phyloP scores from a whole-genome alignment of 345 rosid genomes.

The Angophora floribunda region DNA sequence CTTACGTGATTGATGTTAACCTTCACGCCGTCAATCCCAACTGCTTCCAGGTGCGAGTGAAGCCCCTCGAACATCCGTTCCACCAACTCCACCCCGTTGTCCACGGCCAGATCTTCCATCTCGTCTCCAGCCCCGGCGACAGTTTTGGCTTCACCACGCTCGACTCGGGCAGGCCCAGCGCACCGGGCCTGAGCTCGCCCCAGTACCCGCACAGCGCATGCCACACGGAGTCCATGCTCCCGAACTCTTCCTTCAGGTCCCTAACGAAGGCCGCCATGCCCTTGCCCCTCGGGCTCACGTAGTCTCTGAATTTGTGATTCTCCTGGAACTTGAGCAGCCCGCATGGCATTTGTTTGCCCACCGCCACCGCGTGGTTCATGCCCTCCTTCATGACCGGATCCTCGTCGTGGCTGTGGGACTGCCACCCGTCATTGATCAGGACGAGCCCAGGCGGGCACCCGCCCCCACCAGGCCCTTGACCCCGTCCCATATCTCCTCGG shows the following conservation, averaged over 20 bases:
- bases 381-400: conserved; percentile 76
- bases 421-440: conserved; percentile 97
- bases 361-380: conserved; percentile 59
- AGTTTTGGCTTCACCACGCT: conserved; percentile 37
- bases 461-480: conserved; percentile 62
- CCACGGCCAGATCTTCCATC: conserved; percentile 88
- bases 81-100: conserved; percentile 44
- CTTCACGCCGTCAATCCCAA: conserved; percentile 93
- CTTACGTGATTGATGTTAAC: conserved; percentile 96
- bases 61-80: conserved; percentile 68
- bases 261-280: conserved; percentile 80
- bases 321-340: conserved; percentile 70
- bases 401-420: conserved; percentile 64
- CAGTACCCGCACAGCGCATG: conserved; percentile 94
- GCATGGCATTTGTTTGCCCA: conserved; percentile 97
- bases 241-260: conserved; percentile 78
- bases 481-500: conserved; percentile 69
- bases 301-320: conserved; percentile 75
- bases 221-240: conserved; percentile 71
- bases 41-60: conserved; percentile 57
- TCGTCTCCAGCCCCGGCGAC: conserved; percentile 56
- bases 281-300: conserved; percentile 35
- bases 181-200: conserved; percentile 82
- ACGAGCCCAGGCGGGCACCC: conserved; percentile 95
- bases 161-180: conserved; percentile 48